Conservation (phyloP, 306 rosid species). For the Sphenostylis stenocarpa region DNA sequence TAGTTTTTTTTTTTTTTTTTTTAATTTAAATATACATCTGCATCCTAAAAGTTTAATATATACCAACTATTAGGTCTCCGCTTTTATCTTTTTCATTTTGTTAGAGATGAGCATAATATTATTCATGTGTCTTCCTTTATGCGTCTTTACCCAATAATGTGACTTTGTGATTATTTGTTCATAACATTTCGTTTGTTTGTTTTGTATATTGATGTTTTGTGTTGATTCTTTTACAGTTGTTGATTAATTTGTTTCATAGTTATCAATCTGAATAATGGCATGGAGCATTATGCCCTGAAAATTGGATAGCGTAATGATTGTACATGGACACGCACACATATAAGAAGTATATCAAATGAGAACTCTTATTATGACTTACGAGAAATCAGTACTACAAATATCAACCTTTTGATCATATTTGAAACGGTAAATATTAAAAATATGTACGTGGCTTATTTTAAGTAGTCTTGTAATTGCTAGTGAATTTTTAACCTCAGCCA, state of each 20-base stretch:
- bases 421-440: neutral
- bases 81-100: neutral
- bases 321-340: neutral
- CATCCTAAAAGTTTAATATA: neutral
- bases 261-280: neutral
- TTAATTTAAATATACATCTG: neutral
- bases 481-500: too few relatives aligned
- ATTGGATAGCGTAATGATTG: neutral
- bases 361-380: neutral
- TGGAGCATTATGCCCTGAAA: neutral
- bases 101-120: neutral
- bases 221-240: neutral
- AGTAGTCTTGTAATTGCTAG: neutral
- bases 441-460: too few relatives aligned
- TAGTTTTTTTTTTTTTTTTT: neutral
- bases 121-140: neutral
- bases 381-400: neutral
- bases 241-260: neutral
- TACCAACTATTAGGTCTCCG: neutral
- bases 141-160: neutral
- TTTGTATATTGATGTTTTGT: neutral
- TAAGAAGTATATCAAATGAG: neutral
- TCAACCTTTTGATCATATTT: neutral
- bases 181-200: neutral
- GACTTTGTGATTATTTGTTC: neutral